Base-by-base conservation (phyloP, 1,284 basidiomycete species). In the Schizopora paradoxa region DNA sequence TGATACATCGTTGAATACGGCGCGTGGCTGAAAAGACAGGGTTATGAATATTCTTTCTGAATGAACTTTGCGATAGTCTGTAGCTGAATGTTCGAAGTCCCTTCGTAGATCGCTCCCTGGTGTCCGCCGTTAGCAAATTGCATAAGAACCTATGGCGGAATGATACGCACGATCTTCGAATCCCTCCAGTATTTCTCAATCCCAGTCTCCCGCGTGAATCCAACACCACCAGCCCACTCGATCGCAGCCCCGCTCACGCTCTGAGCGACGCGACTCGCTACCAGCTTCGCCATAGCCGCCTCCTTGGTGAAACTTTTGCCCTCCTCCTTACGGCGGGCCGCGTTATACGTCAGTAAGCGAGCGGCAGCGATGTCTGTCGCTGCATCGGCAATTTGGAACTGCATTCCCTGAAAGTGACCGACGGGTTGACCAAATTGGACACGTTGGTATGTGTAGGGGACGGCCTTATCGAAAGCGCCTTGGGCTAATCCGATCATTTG, bases 401-500 rank as follows among this genome's bases (percentile, higher is more conserved):
- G 82, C 90, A 98, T 91, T 48, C 90, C 91, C 67, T 99, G 95
- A 77, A 93, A 89, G 21, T 85, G 86, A 29, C 91, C 94, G 43
- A 99, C 77, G 10, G 91, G 74, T 65, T 96, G 86, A 13, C 93
- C 93, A 61, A 98, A 98, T 68, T 99, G 95, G 58, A 79, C 78
- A 45, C 96, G 86, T 63, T 95, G 81, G 66, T 91, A 95, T 1
- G 95, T 91, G 67, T 97, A 97, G 0, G 87, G 84, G 16, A 99
- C 85, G 2, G 89, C 76, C 63, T 93, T 91, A 64, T 94, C 84
- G 60, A 97, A 99, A 4, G 93, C 94, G 27, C 95, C 95, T 62
- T 98, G 93, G 2, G 96, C 96, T 26, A 98, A 82, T 33, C 96
- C 96, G 52, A 99, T 74, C 91, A 94, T 93, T 64, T 94, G 91